Evolutionary conservation across 2,329 filamentous ascomycete genomes (phyloP).

Genomic region (Cercospora sp.): DNA sequence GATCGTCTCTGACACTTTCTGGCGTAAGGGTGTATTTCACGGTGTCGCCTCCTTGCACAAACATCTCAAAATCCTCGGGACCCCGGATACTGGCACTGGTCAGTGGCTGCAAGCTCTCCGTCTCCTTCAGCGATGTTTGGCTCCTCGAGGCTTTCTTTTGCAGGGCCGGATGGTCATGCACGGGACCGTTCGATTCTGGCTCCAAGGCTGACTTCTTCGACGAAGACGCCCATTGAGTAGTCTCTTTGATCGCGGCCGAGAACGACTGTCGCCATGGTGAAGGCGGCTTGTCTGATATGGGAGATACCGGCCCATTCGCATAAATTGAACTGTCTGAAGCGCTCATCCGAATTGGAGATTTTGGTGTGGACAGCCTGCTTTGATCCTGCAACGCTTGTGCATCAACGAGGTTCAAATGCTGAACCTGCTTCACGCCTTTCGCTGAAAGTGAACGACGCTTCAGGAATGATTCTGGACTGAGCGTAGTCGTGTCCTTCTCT

Average conservation of each 20-base stretch:
- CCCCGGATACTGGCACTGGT: constrained; percentile 39
- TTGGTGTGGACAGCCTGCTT: constrained; percentile 9
- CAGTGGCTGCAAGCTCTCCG: constrained; percentile 24
- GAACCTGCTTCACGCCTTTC: constrained; percentile 3
- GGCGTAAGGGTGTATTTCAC: constrained; percentile 54
- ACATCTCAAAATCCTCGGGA: constrained; percentile 49
- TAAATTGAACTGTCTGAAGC: constrained; percentile 2
- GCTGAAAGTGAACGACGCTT: constrained; percentile 18
- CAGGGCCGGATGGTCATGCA: constrained; percentile 34
- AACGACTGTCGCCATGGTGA: constrained; percentile 26
- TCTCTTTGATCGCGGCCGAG: constrained; percentile 22
- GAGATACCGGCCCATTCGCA: constrained; percentile 8
- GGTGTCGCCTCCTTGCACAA: constrained; percentile 50
- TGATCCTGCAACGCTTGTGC: constrained; percentile 9
- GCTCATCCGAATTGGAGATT: constrained; percentile 10
- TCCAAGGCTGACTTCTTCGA: constrained; percentile 18
- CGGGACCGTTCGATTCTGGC: constrained; percentile 16
- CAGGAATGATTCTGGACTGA: constrained; percentile 12
- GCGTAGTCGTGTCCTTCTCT: constrained; percentile 1
- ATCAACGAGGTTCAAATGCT: constrained; percentile 8
- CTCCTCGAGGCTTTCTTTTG: constrained; percentile 29
- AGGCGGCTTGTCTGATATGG: constrained; percentile 19
- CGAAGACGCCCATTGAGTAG: constrained; percentile 15
- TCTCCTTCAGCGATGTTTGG: constrained; percentile 8
- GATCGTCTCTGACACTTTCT: constrained; percentile 47